These are phyloP conservation scores for Solanum paucissectum DNA, from an alignment of 257 asterid species.

Conservation along the genomic window DNA sequence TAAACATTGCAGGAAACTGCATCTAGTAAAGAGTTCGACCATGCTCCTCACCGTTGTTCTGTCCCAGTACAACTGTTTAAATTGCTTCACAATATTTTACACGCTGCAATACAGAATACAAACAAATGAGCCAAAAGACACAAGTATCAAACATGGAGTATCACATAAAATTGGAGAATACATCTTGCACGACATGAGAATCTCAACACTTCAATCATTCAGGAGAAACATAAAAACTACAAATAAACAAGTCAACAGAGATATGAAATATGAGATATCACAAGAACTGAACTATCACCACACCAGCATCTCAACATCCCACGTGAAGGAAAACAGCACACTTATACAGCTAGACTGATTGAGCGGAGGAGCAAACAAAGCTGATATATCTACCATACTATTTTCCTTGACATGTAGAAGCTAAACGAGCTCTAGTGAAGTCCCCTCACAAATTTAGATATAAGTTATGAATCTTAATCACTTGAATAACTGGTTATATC, in stretches of 20 bases:
- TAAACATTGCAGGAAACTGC: neutral
- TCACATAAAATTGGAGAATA: neutral
- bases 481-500: neutral
- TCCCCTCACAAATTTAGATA: neutral
- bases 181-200: neutral
- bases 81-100: constrained; percentile 38
- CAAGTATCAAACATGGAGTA: neutral
- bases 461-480: neutral
- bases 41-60: neutral
- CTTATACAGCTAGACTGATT: neutral
- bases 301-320: neutral
- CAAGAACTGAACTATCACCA: neutral
- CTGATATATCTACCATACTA: neutral
- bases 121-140: neutral
- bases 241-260: neutral
- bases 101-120: constrained; percentile 23
- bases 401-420: neutral
- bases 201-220: neutral
- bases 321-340: neutral
- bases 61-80: neutral
- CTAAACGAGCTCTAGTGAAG: neutral
- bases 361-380: neutral
- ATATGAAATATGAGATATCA: neutral
- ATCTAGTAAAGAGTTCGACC: neutral
- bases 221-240: neutral